A percentile compares a stretch with the other conserved stretches of the same genome.
These are phyloP conservation scores for Trichosporon asahii DNA, from an alignment of 1,284 basidiomycete species.

Conservation along the genomic window DNA sequence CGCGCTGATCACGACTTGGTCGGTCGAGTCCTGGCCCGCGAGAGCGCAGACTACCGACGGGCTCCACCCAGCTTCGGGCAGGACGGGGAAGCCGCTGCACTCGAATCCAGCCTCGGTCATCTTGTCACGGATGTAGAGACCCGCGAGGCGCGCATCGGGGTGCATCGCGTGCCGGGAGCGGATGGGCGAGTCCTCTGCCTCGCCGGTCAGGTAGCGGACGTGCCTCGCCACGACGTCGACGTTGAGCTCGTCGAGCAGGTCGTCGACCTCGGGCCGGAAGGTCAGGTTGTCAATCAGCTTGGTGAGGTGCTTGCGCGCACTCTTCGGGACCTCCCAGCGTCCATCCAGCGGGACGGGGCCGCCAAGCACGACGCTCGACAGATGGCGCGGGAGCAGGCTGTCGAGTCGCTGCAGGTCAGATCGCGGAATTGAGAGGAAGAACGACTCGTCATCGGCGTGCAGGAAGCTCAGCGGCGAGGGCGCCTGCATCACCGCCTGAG, in stretches of 20 bases:
- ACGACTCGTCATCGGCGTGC: constrained; percentile 30
- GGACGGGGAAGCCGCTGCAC: background rate
- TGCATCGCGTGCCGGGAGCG: constrained; percentile 74
- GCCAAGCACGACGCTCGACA: constrained; percentile 43
- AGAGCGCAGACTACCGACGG: constrained; percentile 73
- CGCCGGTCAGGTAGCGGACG: constrained; percentile 76
- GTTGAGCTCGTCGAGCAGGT: constrained; percentile 25
- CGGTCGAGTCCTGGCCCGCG: constrained; percentile 51
- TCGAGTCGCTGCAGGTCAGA: constrained; percentile 42
- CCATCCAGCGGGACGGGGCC: background rate
- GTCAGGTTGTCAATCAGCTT: constrained; percentile 43
- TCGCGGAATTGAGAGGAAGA: constrained; percentile 39
- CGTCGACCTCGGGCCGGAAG: constrained; percentile 23
- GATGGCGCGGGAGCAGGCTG: constrained; percentile 43
- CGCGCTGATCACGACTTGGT: constrained; percentile 63
- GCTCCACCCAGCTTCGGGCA: constrained; percentile 60
- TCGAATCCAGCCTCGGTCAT: background rate
- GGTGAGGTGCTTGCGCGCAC: constrained; percentile 41
- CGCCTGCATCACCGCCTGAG: constrained; percentile 1
- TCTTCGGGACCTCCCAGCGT: constrained; percentile 31
- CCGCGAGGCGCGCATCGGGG: constrained; percentile 64
- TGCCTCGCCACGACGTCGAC: constrained; percentile 61
- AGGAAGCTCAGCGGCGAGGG: constrained; percentile 17
- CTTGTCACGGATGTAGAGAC: constrained; percentile 33
- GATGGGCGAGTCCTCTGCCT: constrained; percentile 60